phyloP scores from a whole-genome alignment of 257 asterid genomes.

The Hygrophila difformis region DNA sequence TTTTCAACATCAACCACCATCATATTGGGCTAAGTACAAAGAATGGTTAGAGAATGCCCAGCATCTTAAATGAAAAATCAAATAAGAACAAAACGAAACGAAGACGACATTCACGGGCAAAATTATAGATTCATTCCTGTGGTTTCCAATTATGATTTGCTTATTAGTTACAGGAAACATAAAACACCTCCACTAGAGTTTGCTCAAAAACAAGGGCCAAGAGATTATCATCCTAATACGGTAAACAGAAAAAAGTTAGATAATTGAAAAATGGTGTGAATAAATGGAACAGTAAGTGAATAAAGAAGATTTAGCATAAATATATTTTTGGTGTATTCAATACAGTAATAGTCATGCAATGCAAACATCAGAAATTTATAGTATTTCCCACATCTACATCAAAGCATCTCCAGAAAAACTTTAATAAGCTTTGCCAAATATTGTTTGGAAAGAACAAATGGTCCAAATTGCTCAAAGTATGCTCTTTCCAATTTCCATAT shows the following conservation, averaged over 20 bases:
- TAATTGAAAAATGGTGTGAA: too few species aligned
- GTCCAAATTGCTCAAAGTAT: not conserved
- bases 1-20: conserved; percentile 94
- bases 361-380: too few species aligned
- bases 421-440: too few species aligned
- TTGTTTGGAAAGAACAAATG: too few species aligned
- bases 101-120: too few species aligned
- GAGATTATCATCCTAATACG: conserved; percentile 78
- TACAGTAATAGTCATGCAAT: too few species aligned
- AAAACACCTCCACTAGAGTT: conserved; percentile 85
- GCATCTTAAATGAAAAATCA: not conserved
- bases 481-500: too few species aligned
- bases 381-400: not conserved
- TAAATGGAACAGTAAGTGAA: too few species aligned
- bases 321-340: not conserved
- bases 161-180: not conserved
- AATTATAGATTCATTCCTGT: too few species aligned
- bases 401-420: not conserved
- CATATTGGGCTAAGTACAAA: conserved; percentile 76
- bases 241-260: too few species aligned
- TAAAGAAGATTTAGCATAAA: conserved; percentile 13
- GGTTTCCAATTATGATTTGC: too few species aligned
- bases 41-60: not conserved
- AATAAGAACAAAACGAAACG: too few species aligned
- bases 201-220: conserved; percentile 82